Percentiles rank a stretch among this genome's conserved stretches.
These are phyloP conservation scores for Trichoderma sp. DNA, from an alignment of 2,329 filamentous ascomycete species.

Conservation along the genomic window DNA sequence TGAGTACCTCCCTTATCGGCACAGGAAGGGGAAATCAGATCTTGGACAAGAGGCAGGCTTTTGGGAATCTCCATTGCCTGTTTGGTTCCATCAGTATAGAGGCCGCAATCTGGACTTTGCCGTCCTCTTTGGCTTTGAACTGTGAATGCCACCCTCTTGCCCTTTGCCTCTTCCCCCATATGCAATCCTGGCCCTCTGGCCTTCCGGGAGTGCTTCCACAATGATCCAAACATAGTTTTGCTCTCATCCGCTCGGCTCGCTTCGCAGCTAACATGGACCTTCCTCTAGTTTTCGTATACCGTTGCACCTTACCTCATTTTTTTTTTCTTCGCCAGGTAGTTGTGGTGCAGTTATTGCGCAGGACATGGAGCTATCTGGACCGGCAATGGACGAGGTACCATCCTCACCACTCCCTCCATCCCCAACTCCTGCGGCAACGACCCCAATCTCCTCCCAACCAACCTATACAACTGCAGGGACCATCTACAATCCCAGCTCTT, in stretches of 20 bases:
- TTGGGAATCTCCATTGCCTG: slow-evolving; percentile 9
- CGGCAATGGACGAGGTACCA: slow-evolving; percentile 40
- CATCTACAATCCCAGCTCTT: slow-evolving; percentile 53
- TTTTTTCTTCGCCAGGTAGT: slow-evolving; percentile 1
- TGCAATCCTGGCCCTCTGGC: not conserved
- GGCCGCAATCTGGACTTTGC: not conserved
- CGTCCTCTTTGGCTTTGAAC: slow-evolving; percentile 11
- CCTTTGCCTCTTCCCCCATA: not conserved
- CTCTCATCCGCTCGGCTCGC: slow-evolving; percentile 17
- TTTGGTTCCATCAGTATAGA: not conserved
- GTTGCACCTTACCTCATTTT: not conserved
- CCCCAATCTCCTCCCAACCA: slow-evolving; percentile 38
- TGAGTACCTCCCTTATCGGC: not conserved
- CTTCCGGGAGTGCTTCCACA: not conserved
- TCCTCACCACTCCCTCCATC: slow-evolving; percentile 35
- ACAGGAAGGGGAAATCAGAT: not conserved
- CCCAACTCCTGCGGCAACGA: slow-evolving; percentile 31
- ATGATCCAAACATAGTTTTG: too few species aligned
- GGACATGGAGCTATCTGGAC: slow-evolving; percentile 31
- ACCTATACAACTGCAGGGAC: slow-evolving; percentile 62
- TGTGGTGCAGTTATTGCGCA: slow-evolving; percentile 29
- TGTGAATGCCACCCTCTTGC: not conserved
- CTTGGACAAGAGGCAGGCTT: slow-evolving; percentile 3
- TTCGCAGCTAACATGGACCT: slow-evolving; percentile 38
- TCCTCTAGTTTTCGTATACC: slow-evolving; percentile 29